These are phyloP conservation scores for Pythium sp. DNA, from an alignment of 352 stramenopile genomes.

Conservation along the genomic window DNA sequence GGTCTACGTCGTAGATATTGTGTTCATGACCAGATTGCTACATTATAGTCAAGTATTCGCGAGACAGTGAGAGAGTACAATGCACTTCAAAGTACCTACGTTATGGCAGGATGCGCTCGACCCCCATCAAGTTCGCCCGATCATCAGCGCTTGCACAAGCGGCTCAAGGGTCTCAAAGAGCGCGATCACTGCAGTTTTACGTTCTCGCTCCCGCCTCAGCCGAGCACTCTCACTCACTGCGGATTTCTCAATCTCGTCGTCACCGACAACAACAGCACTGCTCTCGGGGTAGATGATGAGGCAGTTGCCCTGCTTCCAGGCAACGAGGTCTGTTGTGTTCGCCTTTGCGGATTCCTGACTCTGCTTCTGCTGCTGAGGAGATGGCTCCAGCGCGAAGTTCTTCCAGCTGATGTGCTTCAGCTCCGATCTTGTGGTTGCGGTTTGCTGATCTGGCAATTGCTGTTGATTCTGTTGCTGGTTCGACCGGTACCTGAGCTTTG, in stretches of 20 bases:
- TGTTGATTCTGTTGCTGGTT: slow-evolving; percentile 1
- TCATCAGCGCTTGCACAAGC: slow-evolving; percentile 28
- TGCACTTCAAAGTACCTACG: neutral
- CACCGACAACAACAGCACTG: neutral
- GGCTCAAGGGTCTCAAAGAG: slow-evolving; percentile 28
- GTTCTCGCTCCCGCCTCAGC: slow-evolving; percentile 2
- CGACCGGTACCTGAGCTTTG: neutral
- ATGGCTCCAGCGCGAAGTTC: slow-evolving; percentile 11
- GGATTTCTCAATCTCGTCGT: slow-evolving; percentile 4
- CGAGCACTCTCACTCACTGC: slow-evolving; percentile 11
- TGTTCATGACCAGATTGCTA: neutral
- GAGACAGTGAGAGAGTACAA: neutral
- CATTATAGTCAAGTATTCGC: neutral
- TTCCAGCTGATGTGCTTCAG: slow-evolving; percentile 16
- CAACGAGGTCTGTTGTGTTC: slow-evolving; percentile 17
- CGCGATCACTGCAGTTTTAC: slow-evolving; percentile 15
- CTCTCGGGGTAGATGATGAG: slow-evolving; percentile 31
- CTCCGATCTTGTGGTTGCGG: neutral
- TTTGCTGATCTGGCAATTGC: neutral
- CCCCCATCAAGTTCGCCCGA: slow-evolving; percentile 1
- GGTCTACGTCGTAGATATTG: neutral
- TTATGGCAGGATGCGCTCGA: neutral
- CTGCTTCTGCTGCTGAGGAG: neutral
- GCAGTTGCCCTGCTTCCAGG: slow-evolving; percentile 29
- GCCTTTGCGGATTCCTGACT: neutral